These are phyloP conservation scores for Picea glauca DNA, from an alignment of 75 land plant genomes.

Conservation along the genomic window DNA sequence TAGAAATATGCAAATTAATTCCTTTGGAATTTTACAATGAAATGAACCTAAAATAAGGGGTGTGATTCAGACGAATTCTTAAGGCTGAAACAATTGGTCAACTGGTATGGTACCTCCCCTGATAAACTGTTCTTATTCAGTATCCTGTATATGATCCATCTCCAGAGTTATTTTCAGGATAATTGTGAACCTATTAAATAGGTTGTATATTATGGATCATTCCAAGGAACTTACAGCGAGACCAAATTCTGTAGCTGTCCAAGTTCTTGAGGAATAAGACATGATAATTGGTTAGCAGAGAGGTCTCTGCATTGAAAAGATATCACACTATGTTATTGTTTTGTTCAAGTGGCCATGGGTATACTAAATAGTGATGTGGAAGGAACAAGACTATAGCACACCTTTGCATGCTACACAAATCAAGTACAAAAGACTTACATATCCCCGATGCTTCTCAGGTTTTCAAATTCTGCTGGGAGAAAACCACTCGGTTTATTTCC, in stretches of 20 bases:
- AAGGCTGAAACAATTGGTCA: conserved; percentile 75
- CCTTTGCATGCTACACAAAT: not conserved
- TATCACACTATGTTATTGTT: not conserved
- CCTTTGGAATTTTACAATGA: not conserved
- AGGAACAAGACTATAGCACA: not conserved
- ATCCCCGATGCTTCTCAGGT: conserved; percentile 72
- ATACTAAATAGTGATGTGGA: not conserved
- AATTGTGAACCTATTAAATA: not conserved
- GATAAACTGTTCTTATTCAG: conserved; percentile 68
- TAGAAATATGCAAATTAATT: not conserved
- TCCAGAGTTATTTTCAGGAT: not conserved
- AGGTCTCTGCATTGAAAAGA: conserved; percentile 52
- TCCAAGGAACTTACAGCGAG: conserved; percentile 48
- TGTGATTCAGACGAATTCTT: conserved; percentile 41
- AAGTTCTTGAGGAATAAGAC: conserved; percentile 80
- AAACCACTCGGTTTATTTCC: conserved; percentile 53
- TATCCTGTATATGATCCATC: conserved; percentile 36
- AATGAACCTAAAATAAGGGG: not conserved
- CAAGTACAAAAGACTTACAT: conserved; percentile 43
- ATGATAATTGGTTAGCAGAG: conserved; percentile 64
- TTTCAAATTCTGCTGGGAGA: conserved; percentile 83
- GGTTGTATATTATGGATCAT: not conserved
- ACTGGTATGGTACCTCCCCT: conserved; percentile 58
- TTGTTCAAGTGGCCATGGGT: not conserved
- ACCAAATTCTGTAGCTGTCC: conserved; percentile 73